These are phyloP conservation scores for Usnea hakonensis DNA, from an alignment of 495 filamentous ascomycete genomes.

Conservation along the genomic window DNA sequence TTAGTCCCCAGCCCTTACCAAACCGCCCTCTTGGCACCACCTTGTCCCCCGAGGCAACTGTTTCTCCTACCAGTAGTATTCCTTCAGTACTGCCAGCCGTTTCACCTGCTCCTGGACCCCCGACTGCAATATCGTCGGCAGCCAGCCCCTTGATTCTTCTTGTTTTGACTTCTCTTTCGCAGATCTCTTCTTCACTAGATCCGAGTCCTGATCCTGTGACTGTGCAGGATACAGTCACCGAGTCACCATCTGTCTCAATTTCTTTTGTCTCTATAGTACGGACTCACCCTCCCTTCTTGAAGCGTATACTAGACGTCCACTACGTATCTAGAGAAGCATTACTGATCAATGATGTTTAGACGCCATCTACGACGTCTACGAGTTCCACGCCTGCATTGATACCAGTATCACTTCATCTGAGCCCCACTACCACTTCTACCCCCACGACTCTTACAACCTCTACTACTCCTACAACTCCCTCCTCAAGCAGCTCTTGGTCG, in stretches of 20 bases:
- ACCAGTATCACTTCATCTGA: slow-evolving; percentile 10
- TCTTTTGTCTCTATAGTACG: slow-evolving; percentile 27
- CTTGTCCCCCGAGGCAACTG: slow-evolving; percentile 17
- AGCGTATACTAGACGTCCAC: not conserved
- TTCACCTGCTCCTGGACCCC: slow-evolving; percentile 22
- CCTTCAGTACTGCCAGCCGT: slow-evolving; percentile 9
- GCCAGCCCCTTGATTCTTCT: slow-evolving; percentile 2
- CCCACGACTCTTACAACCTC: slow-evolving; percentile 26
- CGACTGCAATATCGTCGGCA: slow-evolving; percentile 6
- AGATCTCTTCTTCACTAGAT: slow-evolving; percentile 14
- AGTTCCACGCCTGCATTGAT: slow-evolving; percentile 9
- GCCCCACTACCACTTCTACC: slow-evolving; percentile 15
- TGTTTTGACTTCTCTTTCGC: slow-evolving; percentile 20
- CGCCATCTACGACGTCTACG: slow-evolving; percentile 22
- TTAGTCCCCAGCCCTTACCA: slow-evolving; percentile 23
- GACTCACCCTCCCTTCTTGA: slow-evolving; percentile 4
- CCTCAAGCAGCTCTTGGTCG: slow-evolving; percentile 29
- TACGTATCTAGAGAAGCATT: not conserved
- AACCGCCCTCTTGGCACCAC: slow-evolving; percentile 19
- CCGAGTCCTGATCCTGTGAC: slow-evolving; percentile 22
- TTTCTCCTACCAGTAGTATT: slow-evolving; percentile 20
- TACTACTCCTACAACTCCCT: slow-evolving; percentile 22
- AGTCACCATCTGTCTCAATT: slow-evolving; percentile 21
- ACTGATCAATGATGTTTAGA: not conserved
- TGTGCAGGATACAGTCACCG: slow-evolving; percentile 25